Conservation (phyloP, 1,284 basidiomycete species). For the Xerocomus minutiporus region DNA sequence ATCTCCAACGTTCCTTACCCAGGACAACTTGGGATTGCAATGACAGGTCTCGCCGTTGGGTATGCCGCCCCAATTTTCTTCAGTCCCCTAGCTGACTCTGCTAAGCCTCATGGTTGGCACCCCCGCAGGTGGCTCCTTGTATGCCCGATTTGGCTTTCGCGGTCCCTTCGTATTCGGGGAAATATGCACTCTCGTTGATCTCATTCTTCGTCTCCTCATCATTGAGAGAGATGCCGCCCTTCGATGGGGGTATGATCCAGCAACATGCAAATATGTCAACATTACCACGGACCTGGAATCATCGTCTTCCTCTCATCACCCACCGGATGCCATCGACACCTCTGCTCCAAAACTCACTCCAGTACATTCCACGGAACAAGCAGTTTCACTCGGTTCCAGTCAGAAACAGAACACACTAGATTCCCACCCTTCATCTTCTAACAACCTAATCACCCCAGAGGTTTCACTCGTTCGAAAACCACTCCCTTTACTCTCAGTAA, state of each 20-base stretch:
- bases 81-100: slow-evolving; percentile 8
- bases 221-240: slow-evolving; percentile 61
- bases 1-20: slow-evolving; percentile 7
- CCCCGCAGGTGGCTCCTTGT: slow-evolving; percentile 67
- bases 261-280: slow-evolving; percentile 17
- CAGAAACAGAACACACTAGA: neutral
- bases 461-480: slow-evolving; percentile 27
- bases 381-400: neutral
- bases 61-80: slow-evolving; percentile 22
- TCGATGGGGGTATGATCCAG: slow-evolving; percentile 49
- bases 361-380: neutral
- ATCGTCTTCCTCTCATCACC: neutral
- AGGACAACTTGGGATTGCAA: slow-evolving; percentile 72
- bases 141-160: slow-evolving; percentile 62
- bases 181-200: slow-evolving; percentile 54
- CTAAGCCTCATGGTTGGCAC: slow-evolving; percentile 52
- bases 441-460: slow-evolving; percentile 10
- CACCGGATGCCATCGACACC: neutral
- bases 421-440: neutral
- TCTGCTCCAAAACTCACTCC: neutral
- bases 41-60: slow-evolving; percentile 69
- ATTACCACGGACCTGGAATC: slow-evolving; percentile 8
- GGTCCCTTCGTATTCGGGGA: slow-evolving; percentile 74
- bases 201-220: slow-evolving; percentile 57
- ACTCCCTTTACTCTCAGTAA: slow-evolving; percentile 38